Evolutionary conservation across 768 basidiomycete genomes (phyloP).

Genomic region (Clitopilus passeckerianus): DNA sequence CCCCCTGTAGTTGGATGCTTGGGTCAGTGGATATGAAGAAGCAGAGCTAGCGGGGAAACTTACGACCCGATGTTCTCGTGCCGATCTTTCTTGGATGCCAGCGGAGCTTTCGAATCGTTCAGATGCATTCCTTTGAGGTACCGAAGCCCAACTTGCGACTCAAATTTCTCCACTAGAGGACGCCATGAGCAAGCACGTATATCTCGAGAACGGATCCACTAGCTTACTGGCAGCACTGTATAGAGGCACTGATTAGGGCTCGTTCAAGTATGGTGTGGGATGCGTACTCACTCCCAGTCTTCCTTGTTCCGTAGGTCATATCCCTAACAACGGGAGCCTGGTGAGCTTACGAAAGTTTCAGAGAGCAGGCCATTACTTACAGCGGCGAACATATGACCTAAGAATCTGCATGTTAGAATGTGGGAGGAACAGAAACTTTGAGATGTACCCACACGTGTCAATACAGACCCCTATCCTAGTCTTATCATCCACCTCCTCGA

Average conservation of each 20-base stretch:
- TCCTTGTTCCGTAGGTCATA: conserved; percentile 75
- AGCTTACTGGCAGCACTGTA: conserved; percentile 19
- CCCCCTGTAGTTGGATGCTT: conserved; percentile 42
- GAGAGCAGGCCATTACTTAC: conserved; percentile 29
- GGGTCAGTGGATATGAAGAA: background rate
- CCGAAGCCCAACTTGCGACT: conserved; percentile 58
- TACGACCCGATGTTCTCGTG: conserved; percentile 86
- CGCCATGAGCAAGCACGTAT: background rate
- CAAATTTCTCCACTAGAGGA: conserved; percentile 54
- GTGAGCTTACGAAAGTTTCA: background rate
- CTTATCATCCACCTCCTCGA: conserved; percentile 67
- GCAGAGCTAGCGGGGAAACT: conserved; percentile 18
- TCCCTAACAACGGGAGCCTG: conserved; percentile 49
- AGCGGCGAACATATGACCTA: conserved; percentile 78
- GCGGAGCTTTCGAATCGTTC: conserved; percentile 73
- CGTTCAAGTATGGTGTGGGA: background rate
- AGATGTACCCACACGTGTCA: conserved; percentile 62
- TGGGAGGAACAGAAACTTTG: too few species aligned
- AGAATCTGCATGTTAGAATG: background rate
- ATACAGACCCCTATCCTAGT: conserved; percentile 75
- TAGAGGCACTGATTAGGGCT: background rate
- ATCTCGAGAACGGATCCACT: background rate
- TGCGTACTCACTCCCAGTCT: conserved; percentile 60
- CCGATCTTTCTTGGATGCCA: conserved; percentile 65
- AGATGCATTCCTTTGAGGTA: conserved; percentile 84